A percentile compares a stretch with the other conserved stretches of the same genome.
phyloP scores from a whole-genome alignment of 2,329 filamentous ascomycete genomes.

The Lasiodiplodia sp. region DNA sequence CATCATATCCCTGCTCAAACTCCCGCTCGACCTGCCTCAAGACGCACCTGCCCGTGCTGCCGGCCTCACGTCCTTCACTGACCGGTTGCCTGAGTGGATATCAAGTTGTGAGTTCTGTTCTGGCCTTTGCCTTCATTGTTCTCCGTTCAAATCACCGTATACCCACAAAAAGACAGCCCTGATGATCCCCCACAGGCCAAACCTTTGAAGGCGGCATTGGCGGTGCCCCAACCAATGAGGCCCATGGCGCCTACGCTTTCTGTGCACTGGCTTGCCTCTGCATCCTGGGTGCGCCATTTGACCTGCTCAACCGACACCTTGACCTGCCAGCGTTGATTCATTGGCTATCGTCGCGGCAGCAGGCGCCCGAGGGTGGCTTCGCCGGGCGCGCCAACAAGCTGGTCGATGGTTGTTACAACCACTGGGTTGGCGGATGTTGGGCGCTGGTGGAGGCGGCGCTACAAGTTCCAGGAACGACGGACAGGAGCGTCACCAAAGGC shows the following conservation, averaged over 20 bases:
- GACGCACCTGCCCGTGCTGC: conserved; percentile 72
- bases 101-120: conserved; percentile 68
- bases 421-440: conserved; percentile 97
- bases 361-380: conserved; percentile 90
- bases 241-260: conserved; percentile 96
- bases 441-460: conserved; percentile 84
- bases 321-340: conserved; percentile 78
- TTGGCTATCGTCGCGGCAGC: conserved; percentile 90
- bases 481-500: background rate
- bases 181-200: conserved; percentile 60
- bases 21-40: conserved; percentile 79
- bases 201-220: conserved; percentile 95
- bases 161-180: background rate
- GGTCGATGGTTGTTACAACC: conserved; percentile 97
- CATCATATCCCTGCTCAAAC: conserved; percentile 79
- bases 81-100: conserved; percentile 80
- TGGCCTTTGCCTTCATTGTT: background rate
- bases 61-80: conserved; percentile 74
- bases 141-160: conserved; percentile 28
- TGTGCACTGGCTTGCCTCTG: conserved; percentile 89
- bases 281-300: conserved; percentile 80
- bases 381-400: conserved; percentile 96
- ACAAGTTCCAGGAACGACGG: conserved; percentile 53
- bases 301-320: conserved; percentile 69
- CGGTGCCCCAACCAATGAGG: conserved; percentile 83